Base-by-base conservation (phyloP, 1,284 basidiomycete genomes). In the Acaromyces ingoldii region DNA sequence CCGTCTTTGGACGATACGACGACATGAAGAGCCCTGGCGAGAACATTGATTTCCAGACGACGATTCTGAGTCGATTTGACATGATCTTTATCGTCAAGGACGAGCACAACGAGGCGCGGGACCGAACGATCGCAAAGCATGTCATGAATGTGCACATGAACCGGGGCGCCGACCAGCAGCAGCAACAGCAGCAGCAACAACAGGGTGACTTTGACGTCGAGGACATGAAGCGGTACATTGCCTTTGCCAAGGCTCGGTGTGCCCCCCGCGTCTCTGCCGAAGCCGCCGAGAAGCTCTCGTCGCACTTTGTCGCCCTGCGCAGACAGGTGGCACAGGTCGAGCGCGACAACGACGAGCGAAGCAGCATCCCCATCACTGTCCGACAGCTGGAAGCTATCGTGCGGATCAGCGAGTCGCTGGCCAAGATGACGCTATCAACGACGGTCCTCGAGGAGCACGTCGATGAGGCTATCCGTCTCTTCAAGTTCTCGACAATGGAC, bases 11-110 rank as follows among this genome's bases (percentile, higher is more conserved):
- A 46, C 83, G 95, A 52, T 99, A 98, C 75, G 92, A 99, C 74
- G 95, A 98, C 75, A 92, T 91, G 63, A 85, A 91, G 70, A 92
- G 88, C 74, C 92, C 95, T 6, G 93, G 95, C 70, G 95, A 96
- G 81, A 96, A 96, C 75, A 96, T 96, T 56, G 92, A 96, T 76
- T 96, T 96, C 76, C 92, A 97, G 78, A 97, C 95, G 2, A 98
- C 95, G 1, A 96, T 99, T 70, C 77, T 99, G 77, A 96, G 91
- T 49, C 86, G 95, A 58, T 99, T 99, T 77, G 95, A 99, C 74
- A 96, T 99, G 95, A 98, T 99, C 71, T 99, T 98, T 79, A 95
- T 99, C 65, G 88, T 99, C 63, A 92, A 89, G 76, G 95, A 99
- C 72, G 92, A 97, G 72, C 95, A 98, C 77, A 91, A 97, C 74